Evolutionary conservation across 1,139 yeast species (phyloP), one percentile per base, ranked within the genome.

Genomic region (Pichia sp.): DNA sequence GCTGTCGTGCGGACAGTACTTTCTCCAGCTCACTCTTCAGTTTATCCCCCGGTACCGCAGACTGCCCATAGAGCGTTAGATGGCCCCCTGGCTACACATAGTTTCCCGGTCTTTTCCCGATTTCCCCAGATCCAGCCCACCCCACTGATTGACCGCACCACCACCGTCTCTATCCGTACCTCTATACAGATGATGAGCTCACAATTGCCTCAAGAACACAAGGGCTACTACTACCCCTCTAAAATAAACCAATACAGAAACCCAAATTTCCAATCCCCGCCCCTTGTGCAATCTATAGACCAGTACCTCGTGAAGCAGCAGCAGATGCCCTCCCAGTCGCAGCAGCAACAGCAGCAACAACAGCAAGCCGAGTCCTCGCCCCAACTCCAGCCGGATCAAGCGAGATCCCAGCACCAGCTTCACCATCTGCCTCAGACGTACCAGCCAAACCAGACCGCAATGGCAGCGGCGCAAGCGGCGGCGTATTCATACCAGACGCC

Each of bases 161-260:
- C 24, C 24, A 20, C 24, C 24, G 24, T 20, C 24, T 20, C 24
- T 20, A 20, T 20, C 24, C 24, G n/a, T 36, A 36, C 40, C 40
- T 36, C 16, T 2, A 36, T 24, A 45, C 38, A 27, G 33, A 50
- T 50, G 53, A 50, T 50, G 49, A 34, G 52, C 36, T 50, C 53
- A 50, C 53, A 45, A 14, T n/a, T 40, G 29, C 49, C 45, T 45
- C 53, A 43, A 2, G 45, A 43, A 34, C 10, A 43, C 9, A 34
- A 20, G 17, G 12, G 14, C 31, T 50, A 50, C 29, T 50, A 45
- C 33, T 20, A 49, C 42, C 16, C 40, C n/a, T 14, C 40, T 16
- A 36, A 36, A 36, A 16, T 16, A 36, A 9, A 14, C 6, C 50
- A 34, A 31, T 31, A 46, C 27, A 30, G n/a, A 46, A 33, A 17